phyloP scores from a whole-genome alignment of 2,329 filamentous ascomycete genomes.

The Paecilomyces formosus region DNA sequence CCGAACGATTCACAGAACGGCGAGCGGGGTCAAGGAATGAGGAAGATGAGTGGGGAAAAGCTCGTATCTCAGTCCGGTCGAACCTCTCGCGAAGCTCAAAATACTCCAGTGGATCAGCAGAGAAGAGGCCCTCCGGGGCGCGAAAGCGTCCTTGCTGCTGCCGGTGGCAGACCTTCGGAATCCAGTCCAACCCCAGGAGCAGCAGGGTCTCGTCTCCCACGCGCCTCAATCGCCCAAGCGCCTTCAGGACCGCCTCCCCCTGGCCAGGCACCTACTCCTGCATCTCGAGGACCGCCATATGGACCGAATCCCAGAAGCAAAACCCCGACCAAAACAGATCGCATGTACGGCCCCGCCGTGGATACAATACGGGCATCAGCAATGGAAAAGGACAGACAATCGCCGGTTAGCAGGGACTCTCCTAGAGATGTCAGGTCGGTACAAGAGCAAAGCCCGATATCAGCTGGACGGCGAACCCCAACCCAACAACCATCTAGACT shows the following conservation, averaged over 20 bases:
- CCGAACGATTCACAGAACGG: constrained; percentile 60
- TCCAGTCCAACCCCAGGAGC: constrained; percentile 26
- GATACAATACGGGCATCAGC: constrained; percentile 36
- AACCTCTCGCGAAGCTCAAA: constrained; percentile 36
- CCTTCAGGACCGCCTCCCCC: constrained; percentile 58
- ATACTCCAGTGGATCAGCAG: constrained; percentile 27
- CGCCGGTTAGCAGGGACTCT: constrained; percentile 38
- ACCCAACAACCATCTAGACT: constrained; percentile 42
- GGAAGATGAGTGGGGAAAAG: constrained; percentile 40
- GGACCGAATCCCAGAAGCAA: constrained; percentile 35
- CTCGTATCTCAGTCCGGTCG: constrained; percentile 32
- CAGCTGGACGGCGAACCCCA: constrained; percentile 59
- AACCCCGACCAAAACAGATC: constrained; percentile 45
- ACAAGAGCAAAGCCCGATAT: constrained; percentile 43
- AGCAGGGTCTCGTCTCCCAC: constrained; percentile 51
- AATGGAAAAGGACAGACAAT: constrained; percentile 41
- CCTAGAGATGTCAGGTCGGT: constrained; percentile 27
- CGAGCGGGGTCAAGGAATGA: constrained; percentile 30
- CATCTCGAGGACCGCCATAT: constrained; percentile 38
- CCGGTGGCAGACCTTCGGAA: constrained; percentile 19
- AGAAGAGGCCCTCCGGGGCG: constrained; percentile 33
- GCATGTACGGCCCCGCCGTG: constrained; percentile 36
- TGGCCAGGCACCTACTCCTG: constrained; percentile 56
- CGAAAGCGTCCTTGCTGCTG: constrained; percentile 32
- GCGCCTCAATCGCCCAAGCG: constrained; percentile 51